These are phyloP conservation scores for Hibiscus syriacus DNA, from an alignment of 345 rosid genomes.

Conservation along the genomic window DNA sequence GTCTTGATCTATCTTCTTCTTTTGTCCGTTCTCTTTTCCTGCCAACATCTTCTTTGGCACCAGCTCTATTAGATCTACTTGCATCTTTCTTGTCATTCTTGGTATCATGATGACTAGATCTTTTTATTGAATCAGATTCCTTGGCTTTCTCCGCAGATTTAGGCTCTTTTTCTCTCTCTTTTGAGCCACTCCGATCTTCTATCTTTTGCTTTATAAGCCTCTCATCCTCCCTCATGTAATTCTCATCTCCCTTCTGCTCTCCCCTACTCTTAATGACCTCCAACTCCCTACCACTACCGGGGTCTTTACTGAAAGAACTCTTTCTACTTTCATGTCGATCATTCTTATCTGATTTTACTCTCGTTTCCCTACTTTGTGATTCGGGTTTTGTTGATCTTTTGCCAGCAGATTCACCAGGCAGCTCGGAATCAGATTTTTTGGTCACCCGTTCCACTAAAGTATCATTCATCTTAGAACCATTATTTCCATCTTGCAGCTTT, in stretches of 20 bases:
- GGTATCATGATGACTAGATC: conserved; percentile 24
- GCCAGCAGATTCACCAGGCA: conserved; percentile 13
- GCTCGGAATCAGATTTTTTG: conserved; percentile 21
- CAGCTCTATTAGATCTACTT: conserved; percentile 43
- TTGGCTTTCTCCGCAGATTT: conserved; percentile 34
- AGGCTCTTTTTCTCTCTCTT: conserved; percentile 39
- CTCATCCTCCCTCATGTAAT: conserved; percentile 5
- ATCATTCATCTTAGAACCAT: conserved; percentile 12
- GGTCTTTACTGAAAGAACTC: conserved; percentile 17
- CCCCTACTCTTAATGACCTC: conserved; percentile 5
- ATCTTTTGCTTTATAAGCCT: neutral
- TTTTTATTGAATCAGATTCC: conserved; percentile 48
- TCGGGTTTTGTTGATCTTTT: conserved; percentile 24
- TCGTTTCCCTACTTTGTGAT: conserved; percentile 31
- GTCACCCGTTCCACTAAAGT: conserved; percentile 8
- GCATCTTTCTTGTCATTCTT: conserved; percentile 48
- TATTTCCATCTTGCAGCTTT: conserved; percentile 12
- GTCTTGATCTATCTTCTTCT: conserved; percentile 13
- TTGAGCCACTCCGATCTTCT: conserved; percentile 30
- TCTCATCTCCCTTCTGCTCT: conserved; percentile 9
- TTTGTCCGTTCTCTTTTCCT: conserved; percentile 8
- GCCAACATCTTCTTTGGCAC: conserved; percentile 13
- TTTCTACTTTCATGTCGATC: conserved; percentile 35
- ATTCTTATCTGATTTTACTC: conserved; percentile 27
- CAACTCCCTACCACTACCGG: conserved; percentile 2